These are phyloP conservation scores for Amanita fuliginea DNA, from an alignment of 768 basidiomycete species.

Conservation along the genomic window DNA sequence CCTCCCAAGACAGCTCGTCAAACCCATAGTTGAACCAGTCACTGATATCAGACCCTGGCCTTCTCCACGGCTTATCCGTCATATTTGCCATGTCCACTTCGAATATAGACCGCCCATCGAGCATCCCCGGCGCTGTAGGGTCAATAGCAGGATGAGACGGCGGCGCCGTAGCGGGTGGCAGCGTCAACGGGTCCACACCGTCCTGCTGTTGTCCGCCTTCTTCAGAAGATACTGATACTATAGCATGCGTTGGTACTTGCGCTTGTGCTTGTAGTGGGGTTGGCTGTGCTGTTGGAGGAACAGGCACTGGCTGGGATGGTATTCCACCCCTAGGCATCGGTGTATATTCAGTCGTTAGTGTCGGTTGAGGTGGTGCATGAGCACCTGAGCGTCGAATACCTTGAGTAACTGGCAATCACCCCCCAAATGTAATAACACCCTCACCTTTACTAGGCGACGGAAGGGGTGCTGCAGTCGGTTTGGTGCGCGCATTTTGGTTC, in stretches of 20 bases:
- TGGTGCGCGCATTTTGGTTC: background rate
- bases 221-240: conserved; percentile 7
- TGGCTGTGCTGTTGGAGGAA: conserved; percentile 5
- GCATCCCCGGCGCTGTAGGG: conserved; percentile 47
- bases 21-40: conserved; percentile 99
- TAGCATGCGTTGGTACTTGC: conserved; percentile 5
- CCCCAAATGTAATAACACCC: background rate
- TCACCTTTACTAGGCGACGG: conserved; percentile 23
- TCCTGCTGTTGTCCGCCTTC: conserved; percentile 1
- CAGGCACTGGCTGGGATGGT: conserved; percentile 11
- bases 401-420: background rate
- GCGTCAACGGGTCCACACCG: conserved; percentile 49
- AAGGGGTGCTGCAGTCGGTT: conserved; percentile 9
- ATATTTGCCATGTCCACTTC: conserved; percentile 72
- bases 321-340: conserved; percentile 49
- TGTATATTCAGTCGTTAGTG: conserved; percentile 77
- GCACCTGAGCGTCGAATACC: background rate
- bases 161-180: conserved; percentile 61
- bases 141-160: conserved; percentile 76
- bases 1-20: conserved; percentile 93
- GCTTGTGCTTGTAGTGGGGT: conserved; percentile 8
- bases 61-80: conserved; percentile 82
- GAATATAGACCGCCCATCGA: conserved; percentile 71
- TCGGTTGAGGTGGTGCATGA: conserved; percentile 33
- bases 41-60: conserved; percentile 84